Conservation (phyloP, 2,329 filamentous ascomycete species). For the Ceratocystis albifundus region DNA sequence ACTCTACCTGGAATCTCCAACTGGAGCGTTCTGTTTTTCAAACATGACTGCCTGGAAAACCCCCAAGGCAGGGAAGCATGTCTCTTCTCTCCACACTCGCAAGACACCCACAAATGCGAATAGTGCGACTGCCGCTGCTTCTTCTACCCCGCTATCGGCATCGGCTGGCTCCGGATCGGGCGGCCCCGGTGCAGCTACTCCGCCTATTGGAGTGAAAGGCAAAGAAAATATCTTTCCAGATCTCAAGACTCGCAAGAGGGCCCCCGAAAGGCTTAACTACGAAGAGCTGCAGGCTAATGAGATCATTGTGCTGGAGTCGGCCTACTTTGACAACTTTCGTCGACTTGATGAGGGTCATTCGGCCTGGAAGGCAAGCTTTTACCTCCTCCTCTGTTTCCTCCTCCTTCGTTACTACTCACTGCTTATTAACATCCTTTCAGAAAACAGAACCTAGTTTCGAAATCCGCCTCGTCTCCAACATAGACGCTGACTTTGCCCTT, state of each 20-base stretch:
- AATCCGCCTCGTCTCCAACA: constrained; percentile 62
- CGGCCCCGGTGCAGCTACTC: neutral
- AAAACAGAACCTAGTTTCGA: constrained; percentile 77
- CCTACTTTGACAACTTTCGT: constrained; percentile 81
- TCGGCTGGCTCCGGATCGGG: neutral
- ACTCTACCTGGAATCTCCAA: neutral
- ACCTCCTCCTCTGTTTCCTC: constrained; percentile 16
- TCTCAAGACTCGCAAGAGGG: constrained; percentile 36
- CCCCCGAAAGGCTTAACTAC: constrained; percentile 50
- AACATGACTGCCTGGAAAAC: constrained; percentile 43
- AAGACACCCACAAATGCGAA: neutral
- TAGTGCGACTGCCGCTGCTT: too few relatives aligned
- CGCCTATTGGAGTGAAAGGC: neutral
- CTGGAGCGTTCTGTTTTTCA: neutral
- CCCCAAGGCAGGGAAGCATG: constrained; percentile 31
- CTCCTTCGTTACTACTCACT: constrained; percentile 20
- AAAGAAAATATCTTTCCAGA: constrained; percentile 35
- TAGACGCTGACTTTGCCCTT: constrained; percentile 58
- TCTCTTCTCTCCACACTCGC: neutral
- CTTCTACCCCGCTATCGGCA: neutral
- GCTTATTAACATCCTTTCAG: constrained; percentile 31
- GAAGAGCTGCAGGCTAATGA: constrained; percentile 80
- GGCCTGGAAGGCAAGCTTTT: constrained; percentile 65
- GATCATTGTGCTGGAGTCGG: constrained; percentile 70
- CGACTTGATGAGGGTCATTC: constrained; percentile 56